Evolutionary conservation across 225 moss, liverwort and hornwort genomes (phyloP), one percentile per base, ranked within the genome.

Genomic region (Straminergon stramineum): DNA sequence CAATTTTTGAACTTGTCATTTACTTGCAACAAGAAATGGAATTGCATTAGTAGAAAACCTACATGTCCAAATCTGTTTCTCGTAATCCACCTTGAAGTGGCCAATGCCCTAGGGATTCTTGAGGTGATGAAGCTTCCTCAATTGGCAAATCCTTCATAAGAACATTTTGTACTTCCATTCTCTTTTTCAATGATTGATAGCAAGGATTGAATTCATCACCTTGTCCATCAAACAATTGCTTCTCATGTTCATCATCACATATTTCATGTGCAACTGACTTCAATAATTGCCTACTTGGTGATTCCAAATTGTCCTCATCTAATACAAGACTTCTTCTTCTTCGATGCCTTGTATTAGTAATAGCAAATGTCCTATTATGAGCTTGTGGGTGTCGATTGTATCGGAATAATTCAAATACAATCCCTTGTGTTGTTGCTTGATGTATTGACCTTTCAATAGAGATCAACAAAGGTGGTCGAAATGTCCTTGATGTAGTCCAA

Each of bases 81-180:
- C 92, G 90, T 56, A 15, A 17, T 89, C 92, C 92, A 69, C 91
- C 92, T 31, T 66, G 37, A 75, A 92, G 43, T 74, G 89, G 81
- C 55, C 67, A 92, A 34, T 84, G 30, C 9, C 60, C 68, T 45
- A 71, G 10, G 64, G 34, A 41, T 34, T 56, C 12, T 18, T 75
- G 26, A 9, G 22, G 13, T 70, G 14, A 35, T 57, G 68, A 58
- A 68, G 31, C 22, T 63, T 57, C 6, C 3, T 79, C 2, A 0
- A 27, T n/a, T n/a, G 26, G 0, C 1, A 1, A 79, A 57, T 57
- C n/a, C 17, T 79, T 11, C 4, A 2, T 60, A 17, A 7, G 28
- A 80, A 18, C 15, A 23, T 80, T 28, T 39, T 28, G 17, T 2
- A 4, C 39, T 79, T 58, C 90, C 43, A 32, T 76, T 79, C 58